Conservation (phyloP, 768 basidiomycete species). For the Dioszegia hungarica region DNA sequence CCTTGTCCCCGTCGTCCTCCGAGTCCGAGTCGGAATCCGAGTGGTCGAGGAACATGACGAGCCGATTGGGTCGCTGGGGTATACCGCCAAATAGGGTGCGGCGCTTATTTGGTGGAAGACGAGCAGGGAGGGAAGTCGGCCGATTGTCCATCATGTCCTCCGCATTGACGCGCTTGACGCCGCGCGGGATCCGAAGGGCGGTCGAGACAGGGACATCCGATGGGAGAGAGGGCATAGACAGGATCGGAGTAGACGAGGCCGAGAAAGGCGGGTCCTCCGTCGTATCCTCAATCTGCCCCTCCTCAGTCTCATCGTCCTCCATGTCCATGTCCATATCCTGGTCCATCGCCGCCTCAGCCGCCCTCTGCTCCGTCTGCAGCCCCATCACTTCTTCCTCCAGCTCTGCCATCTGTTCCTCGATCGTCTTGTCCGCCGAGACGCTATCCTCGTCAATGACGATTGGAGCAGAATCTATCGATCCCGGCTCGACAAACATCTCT, state of each 20-base stretch:
- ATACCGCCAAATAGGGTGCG: slow-evolving; percentile 17
- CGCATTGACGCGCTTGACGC: slow-evolving; percentile 26
- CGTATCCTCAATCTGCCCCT: slow-evolving; percentile 25
- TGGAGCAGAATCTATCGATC: not conserved
- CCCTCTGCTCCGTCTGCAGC: not conserved
- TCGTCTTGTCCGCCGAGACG: slow-evolving; percentile 7
- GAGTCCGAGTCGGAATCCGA: slow-evolving; percentile 24
- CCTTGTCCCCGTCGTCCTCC: not conserved
- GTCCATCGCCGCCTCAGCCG: not conserved
- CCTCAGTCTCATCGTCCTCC: slow-evolving; percentile 28
- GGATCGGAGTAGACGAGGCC: slow-evolving; percentile 1
- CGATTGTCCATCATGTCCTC: slow-evolving; percentile 35
- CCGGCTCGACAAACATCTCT: too few relatives aligned
- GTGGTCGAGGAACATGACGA: slow-evolving; percentile 15
- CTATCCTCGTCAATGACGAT: not conserved
- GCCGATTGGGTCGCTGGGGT: slow-evolving; percentile 17
- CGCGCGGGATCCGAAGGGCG: slow-evolving; percentile 9
- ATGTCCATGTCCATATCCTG: slow-evolving; percentile 6
- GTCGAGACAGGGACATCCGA: not conserved
- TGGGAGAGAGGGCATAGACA: not conserved
- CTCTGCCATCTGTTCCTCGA: slow-evolving; percentile 34
- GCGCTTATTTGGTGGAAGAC: slow-evolving; percentile 12
- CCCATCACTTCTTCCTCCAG: slow-evolving; percentile 31
- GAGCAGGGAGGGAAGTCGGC: slow-evolving; percentile 15
- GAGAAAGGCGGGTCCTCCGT: not conserved